Percentiles rank a stretch among this genome's conserved stretches.
phyloP scores from a whole-genome alignment of 495 filamentous ascomycete species.

The Aspergillus mulundensis region DNA sequence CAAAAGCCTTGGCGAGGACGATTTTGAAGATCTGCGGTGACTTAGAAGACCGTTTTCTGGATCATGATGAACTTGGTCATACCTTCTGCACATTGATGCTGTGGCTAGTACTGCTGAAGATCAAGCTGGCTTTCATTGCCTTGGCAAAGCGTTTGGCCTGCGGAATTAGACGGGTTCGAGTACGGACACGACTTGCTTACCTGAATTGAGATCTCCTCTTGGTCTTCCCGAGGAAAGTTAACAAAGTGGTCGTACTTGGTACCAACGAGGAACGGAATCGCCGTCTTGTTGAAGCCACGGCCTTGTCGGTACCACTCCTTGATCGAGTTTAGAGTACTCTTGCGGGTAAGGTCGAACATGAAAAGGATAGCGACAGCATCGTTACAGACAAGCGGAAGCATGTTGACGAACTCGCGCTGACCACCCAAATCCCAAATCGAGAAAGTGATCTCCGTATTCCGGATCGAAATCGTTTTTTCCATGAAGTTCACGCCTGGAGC shows the following conservation, averaged over 20 bases:
- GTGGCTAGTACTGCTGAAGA: conserved; percentile 98
- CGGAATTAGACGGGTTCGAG: conserved; percentile 6
- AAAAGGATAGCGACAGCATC: conserved; percentile 97
- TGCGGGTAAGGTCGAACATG: conserved; percentile 98
- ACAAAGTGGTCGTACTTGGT: conserved; percentile 99
- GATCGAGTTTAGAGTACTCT: conserved; percentile 97
- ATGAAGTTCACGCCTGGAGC: conserved; percentile 89
- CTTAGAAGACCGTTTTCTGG: conserved; percentile 18
- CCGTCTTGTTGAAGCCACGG: conserved; percentile 97
- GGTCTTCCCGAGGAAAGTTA: conserved; percentile 93
- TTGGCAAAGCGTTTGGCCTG: conserved; percentile 94
- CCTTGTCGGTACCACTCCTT: conserved; percentile 99
- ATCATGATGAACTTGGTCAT: conserved; percentile 3
- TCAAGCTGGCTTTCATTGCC: conserved; percentile 94
- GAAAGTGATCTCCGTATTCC: conserved; percentile 99
- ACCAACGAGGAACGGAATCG: conserved; percentile 92
- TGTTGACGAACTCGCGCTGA: conserved; percentile 98
- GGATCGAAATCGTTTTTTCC: conserved; percentile 99
- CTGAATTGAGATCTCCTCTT: conserved; percentile 96
- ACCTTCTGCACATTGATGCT: conserved; percentile 99
- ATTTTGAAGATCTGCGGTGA: conserved; percentile 91
- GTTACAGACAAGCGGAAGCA: conserved; percentile 97
- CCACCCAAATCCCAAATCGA: conserved; percentile 98
- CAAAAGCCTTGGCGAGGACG: conserved; percentile 95
- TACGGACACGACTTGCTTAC: conserved; percentile 36